These are phyloP conservation scores for Colletotrichum cereale DNA, from an alignment of 2,329 filamentous ascomycete species.

Conservation along the genomic window DNA sequence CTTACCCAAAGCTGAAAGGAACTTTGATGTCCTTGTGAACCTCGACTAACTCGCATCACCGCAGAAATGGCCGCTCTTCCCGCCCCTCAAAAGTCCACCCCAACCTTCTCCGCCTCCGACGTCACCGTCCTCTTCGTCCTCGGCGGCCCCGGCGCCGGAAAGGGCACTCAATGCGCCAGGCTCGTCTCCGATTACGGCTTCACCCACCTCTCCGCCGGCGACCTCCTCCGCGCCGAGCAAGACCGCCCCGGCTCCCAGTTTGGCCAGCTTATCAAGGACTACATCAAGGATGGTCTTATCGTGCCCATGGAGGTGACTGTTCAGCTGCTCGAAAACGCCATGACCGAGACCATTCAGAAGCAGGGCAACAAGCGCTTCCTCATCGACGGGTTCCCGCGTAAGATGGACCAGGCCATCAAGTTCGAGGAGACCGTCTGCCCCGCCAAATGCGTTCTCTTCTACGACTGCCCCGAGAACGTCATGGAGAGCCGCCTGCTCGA, in stretches of 20 bases:
- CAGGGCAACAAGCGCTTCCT: constrained; percentile 75
- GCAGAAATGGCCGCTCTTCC: constrained; percentile 57
- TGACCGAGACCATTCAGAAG: constrained; percentile 76
- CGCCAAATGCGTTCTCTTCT: constrained; percentile 89
- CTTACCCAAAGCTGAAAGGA: too few relatives aligned
- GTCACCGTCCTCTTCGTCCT: constrained; percentile 98
- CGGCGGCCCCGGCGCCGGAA: constrained; percentile 93
- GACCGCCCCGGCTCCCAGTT: constrained; percentile 87
- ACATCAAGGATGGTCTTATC: constrained; percentile 95
- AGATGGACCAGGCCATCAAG: constrained; percentile 95
- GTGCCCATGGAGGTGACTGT: constrained; percentile 99
- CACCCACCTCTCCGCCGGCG: constrained; percentile 92
- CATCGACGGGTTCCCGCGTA: constrained; percentile 88
- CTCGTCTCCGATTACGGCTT: constrained; percentile 91
- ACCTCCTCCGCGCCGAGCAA: constrained; percentile 94
- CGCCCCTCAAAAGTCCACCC: constrained; percentile 65
- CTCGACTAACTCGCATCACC: constrained; percentile 21
- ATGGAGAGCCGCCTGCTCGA: constrained; percentile 89
- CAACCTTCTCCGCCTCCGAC: constrained; percentile 80
- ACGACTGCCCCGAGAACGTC: constrained; percentile 89
- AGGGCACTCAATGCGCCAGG: constrained; percentile 94
- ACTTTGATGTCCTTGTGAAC: neutral
- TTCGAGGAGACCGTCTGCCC: constrained; percentile 92
- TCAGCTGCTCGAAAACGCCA: constrained; percentile 92
- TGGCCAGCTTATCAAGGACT: constrained; percentile 90